Percentiles rank a stretch among this genome's conserved stretches.
These are phyloP conservation scores for Linum usitatissimum DNA, from an alignment of 345 rosid genomes.

Conservation along the genomic window DNA sequence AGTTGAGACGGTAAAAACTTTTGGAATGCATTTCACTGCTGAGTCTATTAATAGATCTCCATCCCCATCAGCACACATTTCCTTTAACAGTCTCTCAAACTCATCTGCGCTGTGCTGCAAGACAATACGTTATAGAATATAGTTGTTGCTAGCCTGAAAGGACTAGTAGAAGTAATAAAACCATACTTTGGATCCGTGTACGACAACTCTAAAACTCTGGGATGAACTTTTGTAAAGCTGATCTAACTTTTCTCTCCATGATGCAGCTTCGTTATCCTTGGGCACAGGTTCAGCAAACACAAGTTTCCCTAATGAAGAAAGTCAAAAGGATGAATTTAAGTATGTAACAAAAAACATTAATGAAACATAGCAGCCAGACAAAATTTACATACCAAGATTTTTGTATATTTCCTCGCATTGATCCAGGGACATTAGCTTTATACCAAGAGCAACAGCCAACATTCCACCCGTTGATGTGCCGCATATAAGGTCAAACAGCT, in stretches of 20 bases:
- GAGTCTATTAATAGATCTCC: slow-evolving; percentile 92
- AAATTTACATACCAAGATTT: slow-evolving; percentile 59
- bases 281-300: slow-evolving; percentile 93
- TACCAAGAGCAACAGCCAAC: slow-evolving; percentile 94
- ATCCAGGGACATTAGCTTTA: slow-evolving; percentile 77
- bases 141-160: not conserved
- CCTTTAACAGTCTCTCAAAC: slow-evolving; percentile 88
- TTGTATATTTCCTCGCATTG: slow-evolving; percentile 97
- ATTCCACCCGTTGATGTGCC: slow-evolving; percentile 99
- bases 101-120: slow-evolving; percentile 99
- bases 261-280: slow-evolving; percentile 95
- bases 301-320: slow-evolving; percentile 62
- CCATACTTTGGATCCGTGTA: slow-evolving; percentile 95
- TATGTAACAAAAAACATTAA: slow-evolving; percentile 2
- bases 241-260: slow-evolving; percentile 97
- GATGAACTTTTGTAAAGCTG: slow-evolving; percentile 97
- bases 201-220: slow-evolving; percentile 96
- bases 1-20: slow-evolving; percentile 90
- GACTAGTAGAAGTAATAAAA: not conserved
- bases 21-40: slow-evolving; percentile 79
- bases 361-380: slow-evolving; percentile 5
- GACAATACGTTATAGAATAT: slow-evolving; percentile 24
- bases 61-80: slow-evolving; percentile 96
- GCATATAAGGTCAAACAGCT: slow-evolving; percentile 87
- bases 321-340: slow-evolving; percentile 13